Evolutionary conservation across 805 yeast genomes (phyloP).

Genomic region (Metschnikowia colocasiae): DNA sequence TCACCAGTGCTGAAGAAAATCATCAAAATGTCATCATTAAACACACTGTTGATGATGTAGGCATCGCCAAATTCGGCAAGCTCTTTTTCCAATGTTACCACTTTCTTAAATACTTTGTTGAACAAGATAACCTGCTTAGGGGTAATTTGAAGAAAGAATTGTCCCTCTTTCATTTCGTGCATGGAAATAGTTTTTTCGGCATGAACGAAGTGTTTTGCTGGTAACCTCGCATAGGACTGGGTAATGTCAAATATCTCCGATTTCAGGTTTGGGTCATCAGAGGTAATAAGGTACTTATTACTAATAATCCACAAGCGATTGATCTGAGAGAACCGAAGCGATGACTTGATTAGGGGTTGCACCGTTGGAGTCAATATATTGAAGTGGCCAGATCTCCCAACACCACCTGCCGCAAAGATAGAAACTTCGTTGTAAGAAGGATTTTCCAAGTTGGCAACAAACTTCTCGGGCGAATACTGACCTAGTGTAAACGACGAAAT

Average conservation of each 20-base stretch:
- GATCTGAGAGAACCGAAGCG: conserved; percentile 68
- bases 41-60: conserved; percentile 61
- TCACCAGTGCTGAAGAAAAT: conserved; percentile 69
- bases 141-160: conserved; percentile 70
- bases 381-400: conserved; percentile 50
- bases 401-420: conserved; percentile 68
- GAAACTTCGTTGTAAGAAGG: conserved; percentile 67
- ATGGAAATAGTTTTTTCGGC: conserved; percentile 63
- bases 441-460: conserved; percentile 59
- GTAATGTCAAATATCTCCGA: conserved; percentile 67
- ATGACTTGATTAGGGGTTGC: conserved; percentile 62
- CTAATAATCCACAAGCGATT: conserved; percentile 72
- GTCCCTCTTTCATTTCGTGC: conserved; percentile 54
- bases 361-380: conserved; percentile 64
- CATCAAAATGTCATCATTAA: conserved; percentile 60
- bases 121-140: conserved; percentile 60
- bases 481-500: conserved; percentile 66
- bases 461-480: conserved; percentile 48
- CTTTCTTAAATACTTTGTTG: conserved; percentile 52
- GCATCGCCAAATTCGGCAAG: conserved; percentile 37
- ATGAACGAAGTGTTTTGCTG: conserved; percentile 59
- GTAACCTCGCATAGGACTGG: conserved; percentile 58
- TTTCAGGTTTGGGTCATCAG: conserved; percentile 59
- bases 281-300: conserved; percentile 63
- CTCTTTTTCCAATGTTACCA: conserved; percentile 45